Percentiles rank a stretch among this genome's conserved stretches.
Evolutionary conservation across 768 basidiomycete species (phyloP).

Genomic region (Lactifluus hygrophoroides): DNA sequence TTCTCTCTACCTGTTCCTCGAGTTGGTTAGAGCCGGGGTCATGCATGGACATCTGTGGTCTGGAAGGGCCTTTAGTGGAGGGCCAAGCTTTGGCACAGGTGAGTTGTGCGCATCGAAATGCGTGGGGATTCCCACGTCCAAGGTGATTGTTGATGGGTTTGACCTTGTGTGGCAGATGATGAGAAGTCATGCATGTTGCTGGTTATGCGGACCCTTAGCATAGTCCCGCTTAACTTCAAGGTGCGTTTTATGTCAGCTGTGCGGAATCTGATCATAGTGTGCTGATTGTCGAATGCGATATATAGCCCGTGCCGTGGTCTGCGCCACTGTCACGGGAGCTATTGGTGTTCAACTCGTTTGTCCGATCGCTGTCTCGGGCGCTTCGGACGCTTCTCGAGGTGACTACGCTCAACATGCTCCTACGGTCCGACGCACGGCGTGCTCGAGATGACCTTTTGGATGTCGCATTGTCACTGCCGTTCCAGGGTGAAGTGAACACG

Average conservation of each 20-base stretch:
- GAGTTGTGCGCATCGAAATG: slow-evolving; percentile 25
- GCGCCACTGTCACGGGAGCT: slow-evolving; percentile 95
- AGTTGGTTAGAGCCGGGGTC: slow-evolving; percentile 92
- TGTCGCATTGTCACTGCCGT: slow-evolving; percentile 84
- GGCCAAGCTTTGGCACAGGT: slow-evolving; percentile 92
- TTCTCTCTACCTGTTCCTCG: slow-evolving; percentile 87
- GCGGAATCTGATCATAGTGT: slow-evolving; percentile 1
- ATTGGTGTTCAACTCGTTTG: slow-evolving; percentile 96
- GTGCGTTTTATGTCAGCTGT: slow-evolving; percentile 35
- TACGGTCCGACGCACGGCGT: slow-evolving; percentile 80
- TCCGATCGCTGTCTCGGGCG: slow-evolving; percentile 84
- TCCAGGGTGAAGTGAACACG: slow-evolving; percentile 95
- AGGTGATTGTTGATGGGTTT: slow-evolving; percentile 16
- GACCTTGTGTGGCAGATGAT: slow-evolving; percentile 48
- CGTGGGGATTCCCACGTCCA: slow-evolving; percentile 23
- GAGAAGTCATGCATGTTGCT: slow-evolving; percentile 92
- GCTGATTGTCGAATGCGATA: background rate
- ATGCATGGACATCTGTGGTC: slow-evolving; percentile 94
- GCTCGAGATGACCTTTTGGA: slow-evolving; percentile 88
- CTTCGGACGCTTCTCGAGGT: slow-evolving; percentile 87
- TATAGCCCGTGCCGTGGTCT: slow-evolving; percentile 82
- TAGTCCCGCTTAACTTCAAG: slow-evolving; percentile 92
- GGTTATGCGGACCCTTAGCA: slow-evolving; percentile 94
- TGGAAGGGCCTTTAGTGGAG: slow-evolving; percentile 81
- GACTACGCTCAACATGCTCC: slow-evolving; percentile 84